Evolutionary conservation across 73 alveolate genomes (phyloP).

Genomic region (Breviolum minutum): DNA sequence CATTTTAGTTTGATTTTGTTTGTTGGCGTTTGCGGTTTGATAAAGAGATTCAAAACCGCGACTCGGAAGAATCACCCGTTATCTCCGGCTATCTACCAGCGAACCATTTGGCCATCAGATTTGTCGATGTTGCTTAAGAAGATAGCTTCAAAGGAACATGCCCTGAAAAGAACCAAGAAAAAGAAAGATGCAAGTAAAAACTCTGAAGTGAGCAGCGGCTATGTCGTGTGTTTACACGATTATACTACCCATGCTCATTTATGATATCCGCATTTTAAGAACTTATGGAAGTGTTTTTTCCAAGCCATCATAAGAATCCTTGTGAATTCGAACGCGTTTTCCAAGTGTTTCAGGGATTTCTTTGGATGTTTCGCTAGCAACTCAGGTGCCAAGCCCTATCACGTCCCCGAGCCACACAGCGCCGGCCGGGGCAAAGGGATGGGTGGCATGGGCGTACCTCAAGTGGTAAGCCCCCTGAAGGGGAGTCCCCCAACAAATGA

Average conservation of each 20-base stretch:
- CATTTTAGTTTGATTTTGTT: not conserved
- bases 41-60: no score
- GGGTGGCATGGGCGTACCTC: not conserved
- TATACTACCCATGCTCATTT: not conserved
- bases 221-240: no score
- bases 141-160: no score
- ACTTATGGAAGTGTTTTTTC: no score
- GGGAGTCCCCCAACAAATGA: not conserved
- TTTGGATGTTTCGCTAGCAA: not conserved
- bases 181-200: no score
- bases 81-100: no score
- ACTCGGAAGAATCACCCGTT: no score
- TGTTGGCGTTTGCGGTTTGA: not conserved
- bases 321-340: not conserved
- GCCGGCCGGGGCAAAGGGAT: conserved; percentile 13
- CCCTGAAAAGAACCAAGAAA: no score
- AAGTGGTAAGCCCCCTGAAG: not conserved
- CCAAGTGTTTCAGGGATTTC: not conserved
- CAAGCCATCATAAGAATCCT: not conserved
- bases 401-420: conserved; percentile 58
- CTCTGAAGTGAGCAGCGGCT: not conserved
- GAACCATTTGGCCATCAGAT: no score
- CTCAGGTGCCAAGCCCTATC: conserved; percentile 54
- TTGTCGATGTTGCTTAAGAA: no score
- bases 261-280: not conserved